Evolutionary conservation across 2,329 filamentous ascomycete genomes (phyloP), one percentile per base, ranked within the genome.

Genomic region (Penicillium decumbens): DNA sequence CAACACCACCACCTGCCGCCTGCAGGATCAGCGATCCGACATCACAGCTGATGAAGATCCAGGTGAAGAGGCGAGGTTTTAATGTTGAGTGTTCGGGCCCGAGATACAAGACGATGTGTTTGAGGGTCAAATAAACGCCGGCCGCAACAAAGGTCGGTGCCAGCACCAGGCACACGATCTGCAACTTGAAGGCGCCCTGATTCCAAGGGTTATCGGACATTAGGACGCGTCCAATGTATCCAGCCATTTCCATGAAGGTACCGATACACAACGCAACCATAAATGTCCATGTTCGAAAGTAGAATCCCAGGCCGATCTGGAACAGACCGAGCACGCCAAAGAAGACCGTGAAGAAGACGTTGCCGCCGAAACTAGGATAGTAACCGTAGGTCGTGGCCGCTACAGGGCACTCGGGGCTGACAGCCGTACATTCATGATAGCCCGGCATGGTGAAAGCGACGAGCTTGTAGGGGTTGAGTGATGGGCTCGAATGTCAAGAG

Each of bases 21-120:
- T 84, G 81, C 4, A 83, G 66, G 10, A 80, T 55, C n/a, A 85
- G 74, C n/a, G 77, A 79, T 45, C 80, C 57, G 37, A 83, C 55
- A 55, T 84, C 82, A 58, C 77, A 80, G n/a, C 69, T 61, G 55
- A 84, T 78, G 66, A 84, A 84, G 51, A 83, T 75, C 64, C 76
- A 76, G 9, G 80, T 81, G 63, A 82, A 83, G 45, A 75, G 69
- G 5, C 68, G 65, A 6, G 77, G 75, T 35, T 69, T 71, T 45
- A 80, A 67, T 24, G 71, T 69, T 20, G 76, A 78, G 52, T 75
- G 67, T 43, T 75, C 64, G 1, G 70, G 64, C 5, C 81, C 81
- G 46, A 82, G 79, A 42, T 74, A 72, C n/a, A 79, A 63, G 47
- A 82, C 76, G 53, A 83, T 73, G 44, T 81, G 77, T 32, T 80